Percentiles rank a stretch among this genome's conserved stretches.
Conservation (phyloP, 257 asterid species). For the Solanum medicagineum region DNA sequence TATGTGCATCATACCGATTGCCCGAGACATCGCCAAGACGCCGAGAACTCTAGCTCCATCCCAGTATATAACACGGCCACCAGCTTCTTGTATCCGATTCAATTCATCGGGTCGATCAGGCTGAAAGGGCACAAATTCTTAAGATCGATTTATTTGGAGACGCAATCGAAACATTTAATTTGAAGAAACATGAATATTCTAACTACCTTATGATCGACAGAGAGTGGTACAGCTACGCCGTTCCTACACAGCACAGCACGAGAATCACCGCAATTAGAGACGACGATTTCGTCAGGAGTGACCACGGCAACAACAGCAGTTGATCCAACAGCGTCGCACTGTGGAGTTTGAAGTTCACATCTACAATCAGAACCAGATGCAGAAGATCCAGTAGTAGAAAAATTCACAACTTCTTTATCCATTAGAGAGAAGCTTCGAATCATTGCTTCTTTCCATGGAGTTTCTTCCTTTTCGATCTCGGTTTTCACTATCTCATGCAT, state of each 20-base stretch:
- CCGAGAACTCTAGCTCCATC: conserved; percentile 50
- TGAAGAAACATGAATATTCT: neutral
- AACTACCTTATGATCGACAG: conserved; percentile 79
- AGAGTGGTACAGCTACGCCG: conserved; percentile 77
- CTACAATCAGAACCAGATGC: conserved; percentile 44
- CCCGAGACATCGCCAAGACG: conserved; percentile 52
- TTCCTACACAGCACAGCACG: conserved; percentile 90
- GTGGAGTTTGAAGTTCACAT: conserved; percentile 79
- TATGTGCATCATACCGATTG: conserved; percentile 25
- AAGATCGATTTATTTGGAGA: neutral
- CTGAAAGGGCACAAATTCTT: neutral
- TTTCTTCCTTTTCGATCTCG: conserved; percentile 28
- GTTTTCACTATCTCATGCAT: conserved; percentile 81
- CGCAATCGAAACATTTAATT: neutral
- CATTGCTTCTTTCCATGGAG: conserved; percentile 57
- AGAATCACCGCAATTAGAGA: conserved; percentile 92
- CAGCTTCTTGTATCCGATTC: conserved; percentile 27
- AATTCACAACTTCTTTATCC: conserved; percentile 64
- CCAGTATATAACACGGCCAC: conserved; percentile 26
- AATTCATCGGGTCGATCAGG: conserved; percentile 40
- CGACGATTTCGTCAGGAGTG: conserved; percentile 59
- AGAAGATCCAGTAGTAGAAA: conserved; percentile 5
- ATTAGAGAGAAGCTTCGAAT: conserved; percentile 42
- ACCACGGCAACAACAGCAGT: conserved; percentile 84
- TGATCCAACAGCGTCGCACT: conserved; percentile 96